Conservation (phyloP, 2,329 filamentous ascomycete species). For the Cyphellophora attinorum region DNA sequence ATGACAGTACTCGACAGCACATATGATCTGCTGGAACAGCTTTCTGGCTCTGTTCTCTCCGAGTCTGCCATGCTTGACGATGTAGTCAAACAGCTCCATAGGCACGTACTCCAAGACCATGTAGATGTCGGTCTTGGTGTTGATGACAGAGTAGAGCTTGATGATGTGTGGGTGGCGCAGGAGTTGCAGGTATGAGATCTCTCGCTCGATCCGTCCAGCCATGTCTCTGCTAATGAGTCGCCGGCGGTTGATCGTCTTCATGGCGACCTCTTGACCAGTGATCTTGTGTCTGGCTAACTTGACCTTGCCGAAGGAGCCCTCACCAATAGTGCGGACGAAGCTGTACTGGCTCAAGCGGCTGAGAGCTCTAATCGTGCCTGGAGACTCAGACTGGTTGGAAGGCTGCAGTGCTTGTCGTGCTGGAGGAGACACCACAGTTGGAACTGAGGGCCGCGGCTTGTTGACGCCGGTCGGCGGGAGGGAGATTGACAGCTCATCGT, state of each 20-base stretch:
- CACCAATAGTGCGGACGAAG: conserved; percentile 80
- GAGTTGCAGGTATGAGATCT: conserved; percentile 95
- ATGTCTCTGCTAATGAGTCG: conserved; percentile 96
- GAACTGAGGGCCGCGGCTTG: conserved; percentile 17
- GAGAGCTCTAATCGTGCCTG: conserved; percentile 48
- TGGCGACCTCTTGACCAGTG: conserved; percentile 87
- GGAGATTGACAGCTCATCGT: conserved; percentile 28
- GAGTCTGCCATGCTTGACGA: conserved; percentile 88
- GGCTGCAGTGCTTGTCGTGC: conserved; percentile 9
- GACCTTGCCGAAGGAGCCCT: conserved; percentile 97
- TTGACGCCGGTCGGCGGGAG: conserved; percentile 20
- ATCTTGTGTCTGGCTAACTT: conserved; percentile 90
- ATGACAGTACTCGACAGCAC: conserved; percentile 97
- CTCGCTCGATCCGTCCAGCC: conserved; percentile 92
- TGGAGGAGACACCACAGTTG: conserved; percentile 16
- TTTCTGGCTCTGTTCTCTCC: conserved; percentile 85
- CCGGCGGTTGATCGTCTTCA: conserved; percentile 95
- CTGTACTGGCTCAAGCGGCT: conserved; percentile 88
- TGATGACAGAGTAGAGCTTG: conserved; percentile 98
- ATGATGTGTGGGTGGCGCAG: conserved; percentile 97
- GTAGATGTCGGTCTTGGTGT: conserved; percentile 86
- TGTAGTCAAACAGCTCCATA: conserved; percentile 94
- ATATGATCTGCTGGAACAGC: conserved; percentile 99
- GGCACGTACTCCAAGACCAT: conserved; percentile 99
- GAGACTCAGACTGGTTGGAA: conserved; percentile 35